These are phyloP conservation scores for Aspergillaceae sp. DNA, from an alignment of 2,329 filamentous ascomycete species.

Conservation along the genomic window DNA sequence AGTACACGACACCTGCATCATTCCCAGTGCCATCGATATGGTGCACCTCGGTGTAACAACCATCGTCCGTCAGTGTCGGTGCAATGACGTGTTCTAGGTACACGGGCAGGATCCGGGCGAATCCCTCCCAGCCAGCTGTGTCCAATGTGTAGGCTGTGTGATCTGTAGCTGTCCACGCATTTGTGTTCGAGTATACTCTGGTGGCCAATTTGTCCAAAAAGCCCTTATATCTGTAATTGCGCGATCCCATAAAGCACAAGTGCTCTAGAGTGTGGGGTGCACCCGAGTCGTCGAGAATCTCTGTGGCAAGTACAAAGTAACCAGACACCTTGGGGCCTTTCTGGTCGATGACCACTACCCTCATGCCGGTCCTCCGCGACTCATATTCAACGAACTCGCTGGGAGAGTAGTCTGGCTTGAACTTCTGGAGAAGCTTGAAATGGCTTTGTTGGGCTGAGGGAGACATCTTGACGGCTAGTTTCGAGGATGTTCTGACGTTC, in stretches of 20 bases:
- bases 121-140: conserved; percentile 93
- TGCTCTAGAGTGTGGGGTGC: conserved; percentile 82
- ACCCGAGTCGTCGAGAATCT: conserved; percentile 95
- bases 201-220: conserved; percentile 90
- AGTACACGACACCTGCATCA: conserved; percentile 95
- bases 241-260: conserved; percentile 81
- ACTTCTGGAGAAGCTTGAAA: conserved; percentile 78
- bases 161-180: conserved; percentile 94
- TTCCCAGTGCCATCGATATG: conserved; percentile 89
- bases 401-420: conserved; percentile 83
- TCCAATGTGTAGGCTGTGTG: conserved; percentile 95
- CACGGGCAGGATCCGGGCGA: conserved; percentile 85
- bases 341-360: conserved; percentile 82
- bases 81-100: conserved; percentile 92
- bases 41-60: conserved; percentile 91
- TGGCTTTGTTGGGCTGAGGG: conserved; percentile 43
- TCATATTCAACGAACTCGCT: conserved; percentile 90
- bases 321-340: conserved; percentile 92
- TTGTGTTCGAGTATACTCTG: conserved; percentile 85
- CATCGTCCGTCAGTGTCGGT: conserved; percentile 85
- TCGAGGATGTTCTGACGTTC: conserved; percentile 4
- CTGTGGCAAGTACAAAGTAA: conserved; percentile 90
- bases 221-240: conserved; percentile 88
- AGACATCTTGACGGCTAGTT: conserved; percentile 44
- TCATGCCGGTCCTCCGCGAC: conserved; percentile 88